A percentile compares a stretch with the other conserved stretches of the same genome.
Evolutionary conservation across 2,329 filamentous ascomycete genomes (phyloP).

Genomic region (Orbilia javanica): DNA sequence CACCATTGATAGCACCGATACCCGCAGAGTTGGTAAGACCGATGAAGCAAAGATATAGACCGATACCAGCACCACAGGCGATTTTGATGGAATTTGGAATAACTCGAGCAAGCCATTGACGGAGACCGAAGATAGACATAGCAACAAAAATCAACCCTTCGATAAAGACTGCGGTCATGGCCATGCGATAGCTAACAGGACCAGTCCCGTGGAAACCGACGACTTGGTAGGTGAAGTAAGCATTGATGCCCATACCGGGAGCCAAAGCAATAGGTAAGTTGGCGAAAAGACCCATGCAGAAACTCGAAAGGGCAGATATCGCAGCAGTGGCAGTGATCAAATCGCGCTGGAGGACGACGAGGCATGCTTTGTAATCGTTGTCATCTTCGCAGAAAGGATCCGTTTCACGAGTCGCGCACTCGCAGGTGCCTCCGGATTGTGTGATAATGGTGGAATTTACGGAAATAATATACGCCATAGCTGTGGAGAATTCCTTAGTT

Average conservation of each 20-base stretch:
- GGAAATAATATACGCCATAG: constrained; percentile 80
- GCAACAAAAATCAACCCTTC: constrained; percentile 88
- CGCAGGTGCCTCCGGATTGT: constrained; percentile 52
- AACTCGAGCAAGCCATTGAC: constrained; percentile 87
- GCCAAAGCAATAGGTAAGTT: constrained; percentile 81
- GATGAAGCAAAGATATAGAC: constrained; percentile 78
- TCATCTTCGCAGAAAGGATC: neutral
- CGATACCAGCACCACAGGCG: constrained; percentile 86
- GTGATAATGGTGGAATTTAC: constrained; percentile 65
- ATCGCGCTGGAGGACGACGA: constrained; percentile 77
- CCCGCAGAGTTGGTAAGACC: constrained; percentile 81
- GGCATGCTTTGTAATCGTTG: constrained; percentile 74
- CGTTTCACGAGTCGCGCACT: constrained; percentile 27
- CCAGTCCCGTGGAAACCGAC: constrained; percentile 82
- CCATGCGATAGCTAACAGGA: constrained; percentile 78
- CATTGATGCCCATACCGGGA: constrained; percentile 85
- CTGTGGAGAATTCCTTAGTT: constrained; percentile 68
- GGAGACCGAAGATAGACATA: constrained; percentile 82
- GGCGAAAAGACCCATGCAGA: constrained; percentile 84
- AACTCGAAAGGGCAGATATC: constrained; percentile 81
- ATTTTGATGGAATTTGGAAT: constrained; percentile 88
- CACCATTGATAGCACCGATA: constrained; percentile 81
- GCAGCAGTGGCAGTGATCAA: constrained; percentile 87
- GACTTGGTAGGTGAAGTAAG: constrained; percentile 83
- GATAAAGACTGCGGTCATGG: constrained; percentile 87